A percentile compares a stretch with the other conserved stretches of the same genome.
These are phyloP conservation scores for Phoenix dactylifera DNA, from an alignment of 176 grass and related monocot genomes.

Conservation along the genomic window DNA sequence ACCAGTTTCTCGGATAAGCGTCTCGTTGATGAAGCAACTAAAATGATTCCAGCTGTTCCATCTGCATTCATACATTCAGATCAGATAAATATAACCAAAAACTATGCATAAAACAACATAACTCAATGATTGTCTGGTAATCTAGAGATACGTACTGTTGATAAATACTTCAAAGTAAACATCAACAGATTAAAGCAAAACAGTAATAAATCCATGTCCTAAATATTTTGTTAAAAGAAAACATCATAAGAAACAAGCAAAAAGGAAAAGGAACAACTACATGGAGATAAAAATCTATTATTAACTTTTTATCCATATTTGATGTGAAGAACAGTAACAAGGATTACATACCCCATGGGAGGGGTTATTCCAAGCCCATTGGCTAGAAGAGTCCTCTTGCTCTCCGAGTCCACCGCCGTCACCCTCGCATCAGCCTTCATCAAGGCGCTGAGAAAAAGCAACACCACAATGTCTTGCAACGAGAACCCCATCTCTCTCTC, in stretches of 20 bases:
- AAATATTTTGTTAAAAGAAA: no score
- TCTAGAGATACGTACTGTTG: no score
- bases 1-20: conserved; percentile 67
- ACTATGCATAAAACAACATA: no score
- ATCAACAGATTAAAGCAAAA: background rate
- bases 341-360: conserved; percentile 67
- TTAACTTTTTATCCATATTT: no score
- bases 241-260: background rate
- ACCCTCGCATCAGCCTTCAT: no score
- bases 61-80: conserved; percentile 17
- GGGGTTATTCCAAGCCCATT: conserved; percentile 64
- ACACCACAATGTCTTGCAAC: no score
- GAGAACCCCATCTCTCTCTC: no score
- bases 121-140: no score
- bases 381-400: conserved; percentile 31
- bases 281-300: background rate
- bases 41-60: conserved; percentile 99
- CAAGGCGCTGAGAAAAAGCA: no score
- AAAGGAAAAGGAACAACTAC: background rate
- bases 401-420: background rate
- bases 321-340: background rate
- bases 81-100: no score
- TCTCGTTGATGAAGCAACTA: conserved; percentile 55
- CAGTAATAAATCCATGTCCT: background rate
- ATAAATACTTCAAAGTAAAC: no score